Evolutionary conservation across 2,329 filamentous ascomycete genomes (phyloP).

Genomic region (Lecanicillium sp.): DNA sequence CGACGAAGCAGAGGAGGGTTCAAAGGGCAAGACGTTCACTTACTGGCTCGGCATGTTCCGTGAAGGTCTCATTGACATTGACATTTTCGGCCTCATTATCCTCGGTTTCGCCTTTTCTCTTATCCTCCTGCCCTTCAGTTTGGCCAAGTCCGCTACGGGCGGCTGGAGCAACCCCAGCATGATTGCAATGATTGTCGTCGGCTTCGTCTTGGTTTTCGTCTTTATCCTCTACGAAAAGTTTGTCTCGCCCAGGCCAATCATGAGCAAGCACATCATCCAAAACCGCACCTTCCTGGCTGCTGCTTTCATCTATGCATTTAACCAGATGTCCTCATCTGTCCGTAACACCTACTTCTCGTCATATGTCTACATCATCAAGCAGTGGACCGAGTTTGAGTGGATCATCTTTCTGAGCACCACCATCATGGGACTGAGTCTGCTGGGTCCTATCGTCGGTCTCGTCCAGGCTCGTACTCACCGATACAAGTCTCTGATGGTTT

Average conservation of each 20-base stretch:
- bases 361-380: conserved; percentile 30
- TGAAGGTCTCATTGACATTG: conserved; percentile 46
- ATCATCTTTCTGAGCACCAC: conserved; percentile 30
- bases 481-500: conserved; percentile 32
- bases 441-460: conserved; percentile 26
- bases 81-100: conserved; percentile 48
- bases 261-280: conserved; percentile 16
- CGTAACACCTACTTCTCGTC: conserved; percentile 28
- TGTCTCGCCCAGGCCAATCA: conserved; percentile 18
- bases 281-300: conserved; percentile 23
- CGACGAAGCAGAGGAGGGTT: conserved; percentile 11
- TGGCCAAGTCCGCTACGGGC: conserved; percentile 30
- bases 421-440: conserved; percentile 28
- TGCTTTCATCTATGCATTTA: conserved; percentile 22
- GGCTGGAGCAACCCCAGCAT: conserved; percentile 33
- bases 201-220: conserved; percentile 23
- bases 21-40: neutral
- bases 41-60: conserved; percentile 14
- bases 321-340: conserved; percentile 24
- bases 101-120: conserved; percentile 47
- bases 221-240: conserved; percentile 28
- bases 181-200: conserved; percentile 32
- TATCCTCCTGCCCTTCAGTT: conserved; percentile 55
- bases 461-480: conserved; percentile 28
- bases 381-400: conserved; percentile 32